These are phyloP conservation scores for Kandelia obovata DNA, from an alignment of 345 rosid genomes.

Conservation along the genomic window DNA sequence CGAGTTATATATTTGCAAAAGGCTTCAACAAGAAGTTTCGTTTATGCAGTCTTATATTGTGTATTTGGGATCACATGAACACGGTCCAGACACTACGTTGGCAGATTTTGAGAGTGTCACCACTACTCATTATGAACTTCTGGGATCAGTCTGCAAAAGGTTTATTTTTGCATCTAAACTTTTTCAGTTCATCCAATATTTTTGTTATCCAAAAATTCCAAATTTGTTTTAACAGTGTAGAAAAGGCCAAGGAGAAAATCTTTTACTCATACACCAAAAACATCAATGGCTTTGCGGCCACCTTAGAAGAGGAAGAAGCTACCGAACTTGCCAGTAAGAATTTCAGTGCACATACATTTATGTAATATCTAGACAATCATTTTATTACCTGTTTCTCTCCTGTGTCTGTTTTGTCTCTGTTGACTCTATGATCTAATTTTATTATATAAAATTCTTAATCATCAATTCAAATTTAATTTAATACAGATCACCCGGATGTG, in stretches of 20 bases:
- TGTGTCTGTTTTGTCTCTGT: not conserved
- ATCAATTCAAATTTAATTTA: not conserved
- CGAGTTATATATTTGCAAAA: too few species aligned
- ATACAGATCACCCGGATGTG: constrained; percentile 54
- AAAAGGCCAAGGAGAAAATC: constrained; percentile 15
- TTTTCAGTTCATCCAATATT: too few species aligned
- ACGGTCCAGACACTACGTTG: not conserved
- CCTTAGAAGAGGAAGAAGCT: constrained; percentile 26
- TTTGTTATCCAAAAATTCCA: too few species aligned
- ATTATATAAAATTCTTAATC: not conserved
- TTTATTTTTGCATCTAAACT: not conserved
- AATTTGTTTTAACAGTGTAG: constrained; percentile 3
- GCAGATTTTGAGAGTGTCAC: too few species aligned
- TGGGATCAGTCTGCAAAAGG: constrained; percentile 18
- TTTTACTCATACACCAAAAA: constrained; percentile 21
- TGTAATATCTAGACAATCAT: too few species aligned
- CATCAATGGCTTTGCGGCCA: constrained; percentile 28
- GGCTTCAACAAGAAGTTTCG: too few species aligned
- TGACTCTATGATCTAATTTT: not conserved
- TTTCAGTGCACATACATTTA: too few species aligned
- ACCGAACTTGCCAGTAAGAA: constrained; percentile 16
- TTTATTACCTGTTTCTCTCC: too few species aligned
- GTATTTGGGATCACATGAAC: constrained; percentile 13
- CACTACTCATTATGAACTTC: constrained; percentile 8
- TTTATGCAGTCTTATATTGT: too few species aligned